Percentiles rank a stretch among this genome's conserved stretches.
These are phyloP conservation scores for Talinum fruticosum DNA, from an alignment of 148 eudicot genomes.

Conservation along the genomic window DNA sequence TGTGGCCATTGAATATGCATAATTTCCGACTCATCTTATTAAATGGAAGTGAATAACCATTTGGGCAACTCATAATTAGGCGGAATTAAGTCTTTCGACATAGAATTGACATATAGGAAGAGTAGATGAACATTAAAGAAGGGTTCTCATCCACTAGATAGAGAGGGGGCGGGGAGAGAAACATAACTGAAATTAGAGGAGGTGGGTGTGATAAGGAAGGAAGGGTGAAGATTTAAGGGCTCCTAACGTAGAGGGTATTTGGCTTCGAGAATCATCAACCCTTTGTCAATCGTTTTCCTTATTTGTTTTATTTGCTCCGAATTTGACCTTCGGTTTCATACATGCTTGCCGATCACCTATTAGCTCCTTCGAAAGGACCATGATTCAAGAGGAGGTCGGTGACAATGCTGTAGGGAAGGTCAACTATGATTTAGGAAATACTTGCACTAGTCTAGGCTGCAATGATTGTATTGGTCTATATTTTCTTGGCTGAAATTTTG, in stretches of 20 bases:
- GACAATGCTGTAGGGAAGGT: not conserved
- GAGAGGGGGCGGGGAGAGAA: constrained; percentile 14
- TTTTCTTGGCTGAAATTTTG: not conserved
- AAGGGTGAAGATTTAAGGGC: constrained; percentile 94
- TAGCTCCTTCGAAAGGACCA: no score
- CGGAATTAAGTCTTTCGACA: not conserved
- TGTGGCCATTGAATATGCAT: no score
- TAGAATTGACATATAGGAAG: constrained; percentile 6
- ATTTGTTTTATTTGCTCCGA: no score
- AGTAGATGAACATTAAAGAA: constrained; percentile 3
- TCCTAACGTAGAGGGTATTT: no score
- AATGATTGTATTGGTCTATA: not conserved
- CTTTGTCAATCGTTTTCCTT: no score
- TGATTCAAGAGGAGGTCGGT: no score
- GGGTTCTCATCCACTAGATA: constrained; percentile 16
- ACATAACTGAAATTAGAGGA: constrained; percentile 19
- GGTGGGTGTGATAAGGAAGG: constrained; percentile 83
- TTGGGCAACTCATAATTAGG: not conserved
- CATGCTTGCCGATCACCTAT: no score
- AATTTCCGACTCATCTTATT: not conserved
- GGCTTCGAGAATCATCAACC: no score
- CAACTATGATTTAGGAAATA: not conserved
- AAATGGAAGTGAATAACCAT: not conserved
- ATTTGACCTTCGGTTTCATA: no score
- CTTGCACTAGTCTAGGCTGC: not conserved